Evolutionary conservation across 129 eudicot species (phyloP), one percentile per base, ranked within the genome.

Genomic region (Gnaphalium uliginosum): DNA sequence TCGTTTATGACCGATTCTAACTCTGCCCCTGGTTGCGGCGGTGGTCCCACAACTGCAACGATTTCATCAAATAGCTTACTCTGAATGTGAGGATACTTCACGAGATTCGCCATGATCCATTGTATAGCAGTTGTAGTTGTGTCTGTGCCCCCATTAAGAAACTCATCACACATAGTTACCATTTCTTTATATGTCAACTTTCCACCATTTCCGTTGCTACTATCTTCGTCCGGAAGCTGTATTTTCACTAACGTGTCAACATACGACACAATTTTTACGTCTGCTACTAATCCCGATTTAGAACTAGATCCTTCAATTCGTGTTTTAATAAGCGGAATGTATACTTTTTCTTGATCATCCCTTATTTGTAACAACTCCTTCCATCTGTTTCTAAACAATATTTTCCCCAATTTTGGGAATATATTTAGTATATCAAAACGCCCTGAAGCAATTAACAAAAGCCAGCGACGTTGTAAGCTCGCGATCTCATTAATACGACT

Each of bases 11-110:
- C 75, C 19, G 75, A 24, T 23, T 77, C 75, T 1, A 21, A 24
- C 57, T 77, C 81, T 15, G 6, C 32, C 61, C 48, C 75, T 19
- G 27, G 24, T 27, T 66, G 69, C 5, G 83, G 78, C 13, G 76
- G 54, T 8, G 10, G 62, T 27, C 89, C 91, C 10, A 82, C 64
- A 1, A 86, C 74, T 10, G 81, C 61, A 4, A 50, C 53, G 0
- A 90, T 86, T 67, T 90, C 96, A 8, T 84, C 82, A 72, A 82
- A 90, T 0, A 90, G 83, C 68, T 76, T 90, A 7, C 35, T 67
- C 35, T 90, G 96, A 39, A 84, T 77, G 2, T 39, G 23, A 37
- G 81, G 69, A 41, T 68, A 2, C 68, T 77, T 77, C 23, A 77
- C 75, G 4, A 77, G 74, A 68, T 77, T 77, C 5, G 75, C 81